phyloP scores from a whole-genome alignment of 2,329 filamentous ascomycete species.

The Lachnellula occidentalis region DNA sequence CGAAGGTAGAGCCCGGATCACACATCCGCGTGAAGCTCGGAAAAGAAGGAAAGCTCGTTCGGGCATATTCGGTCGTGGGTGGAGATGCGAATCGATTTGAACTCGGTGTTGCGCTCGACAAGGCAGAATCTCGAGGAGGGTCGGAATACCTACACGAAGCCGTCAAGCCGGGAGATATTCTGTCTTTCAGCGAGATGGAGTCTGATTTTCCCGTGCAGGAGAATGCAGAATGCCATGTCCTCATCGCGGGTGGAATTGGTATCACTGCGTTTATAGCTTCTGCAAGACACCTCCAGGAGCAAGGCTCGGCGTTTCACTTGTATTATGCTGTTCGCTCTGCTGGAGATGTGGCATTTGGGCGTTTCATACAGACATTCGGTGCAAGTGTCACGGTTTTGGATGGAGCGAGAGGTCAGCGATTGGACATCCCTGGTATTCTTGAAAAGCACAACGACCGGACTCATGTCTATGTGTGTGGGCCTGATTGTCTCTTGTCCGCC shows the following conservation, averaged over 20 bases:
- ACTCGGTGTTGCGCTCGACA: constrained; percentile 51
- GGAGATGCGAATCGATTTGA: constrained; percentile 35
- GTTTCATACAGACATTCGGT: constrained; percentile 37
- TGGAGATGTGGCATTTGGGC: constrained; percentile 47
- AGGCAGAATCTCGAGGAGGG: constrained; percentile 46
- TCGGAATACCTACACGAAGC: constrained; percentile 51
- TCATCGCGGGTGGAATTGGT: constrained; percentile 58
- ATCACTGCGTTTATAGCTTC: constrained; percentile 58
- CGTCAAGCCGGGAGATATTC: constrained; percentile 40
- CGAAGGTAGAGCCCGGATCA: constrained; percentile 35
- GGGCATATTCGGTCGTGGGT: constrained; percentile 53
- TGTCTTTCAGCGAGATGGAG: constrained; percentile 47
- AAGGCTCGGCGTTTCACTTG: constrained; percentile 44
- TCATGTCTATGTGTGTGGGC: constrained; percentile 57
- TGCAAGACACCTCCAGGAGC: constrained; percentile 36
- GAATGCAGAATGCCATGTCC: constrained; percentile 51
- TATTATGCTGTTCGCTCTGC: constrained; percentile 51
- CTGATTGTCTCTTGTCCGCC: constrained; percentile 49
- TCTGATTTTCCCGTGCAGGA: constrained; percentile 39
- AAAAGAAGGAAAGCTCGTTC: constrained; percentile 40
- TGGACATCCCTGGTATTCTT: constrained; percentile 46
- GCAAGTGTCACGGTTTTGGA: constrained; percentile 46
- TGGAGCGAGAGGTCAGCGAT: constrained; percentile 41
- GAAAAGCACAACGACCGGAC: constrained; percentile 42
- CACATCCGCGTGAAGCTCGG: constrained; percentile 52